Evolutionary conservation across 2,329 filamentous ascomycete genomes (phyloP).

Genomic region (Penicillium sp.): DNA sequence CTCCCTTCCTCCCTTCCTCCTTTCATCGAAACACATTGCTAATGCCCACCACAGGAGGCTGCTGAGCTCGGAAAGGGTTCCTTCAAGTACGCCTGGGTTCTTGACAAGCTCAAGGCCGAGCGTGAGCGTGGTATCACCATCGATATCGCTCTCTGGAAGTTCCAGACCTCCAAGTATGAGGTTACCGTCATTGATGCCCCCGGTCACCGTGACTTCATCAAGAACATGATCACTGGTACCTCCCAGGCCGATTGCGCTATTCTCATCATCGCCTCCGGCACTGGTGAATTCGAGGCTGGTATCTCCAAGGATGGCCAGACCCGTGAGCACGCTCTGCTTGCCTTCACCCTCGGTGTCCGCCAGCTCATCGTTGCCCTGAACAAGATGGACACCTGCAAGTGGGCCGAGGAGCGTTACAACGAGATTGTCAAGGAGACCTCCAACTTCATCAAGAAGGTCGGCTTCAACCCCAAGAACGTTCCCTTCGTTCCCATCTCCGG

Average conservation of each 20-base stretch:
- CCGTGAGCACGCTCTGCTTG: constrained; percentile 99
- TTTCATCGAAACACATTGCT: constrained; percentile 12
- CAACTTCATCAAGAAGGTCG: constrained; percentile 99
- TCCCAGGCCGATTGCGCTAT: constrained; percentile 99
- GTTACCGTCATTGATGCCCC: constrained; percentile 99
- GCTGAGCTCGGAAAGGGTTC: constrained; percentile 99
- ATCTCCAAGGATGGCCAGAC: constrained; percentile 99
- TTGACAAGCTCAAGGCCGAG: constrained; percentile 99
- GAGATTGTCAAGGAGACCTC: constrained; percentile 99
- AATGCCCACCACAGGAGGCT: constrained; percentile 73
- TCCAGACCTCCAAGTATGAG: constrained; percentile 97
- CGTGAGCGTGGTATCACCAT: constrained; percentile 99
- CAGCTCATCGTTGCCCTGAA: constrained; percentile 99
- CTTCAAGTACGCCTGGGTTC: constrained; percentile 99
- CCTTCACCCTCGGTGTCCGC: constrained; percentile 99
- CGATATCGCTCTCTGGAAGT: constrained; percentile 99
- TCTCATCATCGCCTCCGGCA: constrained; percentile 99
- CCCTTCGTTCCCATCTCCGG: constrained; percentile 99
- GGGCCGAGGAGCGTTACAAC: constrained; percentile 93
- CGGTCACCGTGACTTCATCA: constrained; percentile 99
- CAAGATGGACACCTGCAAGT: constrained; percentile 99
- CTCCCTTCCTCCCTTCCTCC: constrained; percentile 14
- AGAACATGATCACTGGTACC: constrained; percentile 99
- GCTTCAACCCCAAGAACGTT: constrained; percentile 99
- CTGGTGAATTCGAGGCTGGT: constrained; percentile 99